These are phyloP conservation scores for Helminthosporium solani DNA, from an alignment of 2,329 filamentous ascomycete species.

Conservation along the genomic window DNA sequence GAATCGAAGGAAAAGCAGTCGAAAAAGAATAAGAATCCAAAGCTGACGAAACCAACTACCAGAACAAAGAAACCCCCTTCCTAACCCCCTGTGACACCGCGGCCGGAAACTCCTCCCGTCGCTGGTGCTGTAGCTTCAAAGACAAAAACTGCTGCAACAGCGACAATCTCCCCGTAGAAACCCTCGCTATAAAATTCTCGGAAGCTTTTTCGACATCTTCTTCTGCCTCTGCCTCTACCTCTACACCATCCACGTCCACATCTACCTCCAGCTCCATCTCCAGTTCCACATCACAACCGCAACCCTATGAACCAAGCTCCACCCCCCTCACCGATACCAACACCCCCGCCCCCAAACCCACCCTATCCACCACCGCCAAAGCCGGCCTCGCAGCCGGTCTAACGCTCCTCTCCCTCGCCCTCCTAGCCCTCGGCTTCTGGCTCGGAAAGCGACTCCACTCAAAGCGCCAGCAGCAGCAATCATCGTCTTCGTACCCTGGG, in stretches of 20 bases:
- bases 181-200: slow-evolving; percentile 3
- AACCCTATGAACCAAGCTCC: too few relatives aligned
- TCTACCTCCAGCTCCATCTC: neutral
- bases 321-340: too few relatives aligned
- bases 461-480: neutral
- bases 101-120: slow-evolving; percentile 4
- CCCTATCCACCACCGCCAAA: slow-evolving; percentile 4
- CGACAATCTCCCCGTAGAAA: slow-evolving; percentile 1
- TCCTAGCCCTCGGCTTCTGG: slow-evolving; percentile 1
- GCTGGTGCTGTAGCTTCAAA: slow-evolving; percentile 8
- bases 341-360: too few relatives aligned
- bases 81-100: slow-evolving; percentile 6
- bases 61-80: slow-evolving; percentile 5
- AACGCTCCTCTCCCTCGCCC: neutral
- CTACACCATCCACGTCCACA: neutral
- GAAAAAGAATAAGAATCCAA: too few relatives aligned
- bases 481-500: neutral
- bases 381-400: slow-evolving; percentile 7
- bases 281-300: too few relatives aligned
- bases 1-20: too few relatives aligned
- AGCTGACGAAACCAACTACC: neutral
- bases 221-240: neutral
- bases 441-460: neutral
- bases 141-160: slow-evolving; percentile 6
- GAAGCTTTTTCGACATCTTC: neutral